Evolutionary conservation across 768 basidiomycete species (phyloP).

Genomic region (Leccinum fibrillosum): DNA sequence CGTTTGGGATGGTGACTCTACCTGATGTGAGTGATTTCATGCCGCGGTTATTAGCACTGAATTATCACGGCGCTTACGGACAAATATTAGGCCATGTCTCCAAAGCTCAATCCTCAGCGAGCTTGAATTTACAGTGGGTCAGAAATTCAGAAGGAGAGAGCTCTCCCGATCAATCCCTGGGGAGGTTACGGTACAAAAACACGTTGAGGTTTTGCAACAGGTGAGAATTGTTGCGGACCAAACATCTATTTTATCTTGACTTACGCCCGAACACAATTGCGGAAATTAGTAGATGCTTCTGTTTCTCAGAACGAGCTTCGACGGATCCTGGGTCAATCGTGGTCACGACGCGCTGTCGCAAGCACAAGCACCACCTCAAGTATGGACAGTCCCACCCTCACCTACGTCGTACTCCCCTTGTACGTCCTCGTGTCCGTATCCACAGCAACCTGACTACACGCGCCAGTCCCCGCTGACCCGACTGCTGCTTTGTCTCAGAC

Average conservation of each 20-base stretch:
- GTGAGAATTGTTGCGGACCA: conserved; percentile 39
- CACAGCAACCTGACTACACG: conserved; percentile 29
- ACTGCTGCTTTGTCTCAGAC: conserved; percentile 31
- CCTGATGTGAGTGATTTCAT: conserved; percentile 38
- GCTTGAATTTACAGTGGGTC: conserved; percentile 75
- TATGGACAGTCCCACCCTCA: conserved; percentile 28
- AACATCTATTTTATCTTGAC: conserved; percentile 1
- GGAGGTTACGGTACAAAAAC: conserved; percentile 62
- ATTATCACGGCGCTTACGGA: conserved; percentile 20
- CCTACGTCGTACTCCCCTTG: conserved; percentile 22
- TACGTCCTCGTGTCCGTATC: conserved; percentile 27
- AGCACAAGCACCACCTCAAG: conserved; percentile 34
- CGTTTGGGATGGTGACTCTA: conserved; percentile 55
- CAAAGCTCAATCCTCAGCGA: conserved; percentile 76
- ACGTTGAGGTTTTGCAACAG: conserved; percentile 78
- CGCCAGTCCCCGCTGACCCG: conserved; percentile 29
- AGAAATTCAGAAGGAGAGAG: conserved; percentile 82
- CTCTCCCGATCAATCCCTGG: conserved; percentile 66
- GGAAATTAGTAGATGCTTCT: conserved; percentile 70
- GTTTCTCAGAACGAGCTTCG: conserved; percentile 77
- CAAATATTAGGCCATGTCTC: conserved; percentile 51
- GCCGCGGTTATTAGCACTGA: neutral
- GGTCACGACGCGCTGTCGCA: conserved; percentile 46
- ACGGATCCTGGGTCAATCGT: conserved; percentile 71
- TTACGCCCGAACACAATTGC: conserved; percentile 44